Evolutionary conservation across 2,329 filamentous ascomycete species (phyloP).

Genomic region (Didymella keratinophila): DNA sequence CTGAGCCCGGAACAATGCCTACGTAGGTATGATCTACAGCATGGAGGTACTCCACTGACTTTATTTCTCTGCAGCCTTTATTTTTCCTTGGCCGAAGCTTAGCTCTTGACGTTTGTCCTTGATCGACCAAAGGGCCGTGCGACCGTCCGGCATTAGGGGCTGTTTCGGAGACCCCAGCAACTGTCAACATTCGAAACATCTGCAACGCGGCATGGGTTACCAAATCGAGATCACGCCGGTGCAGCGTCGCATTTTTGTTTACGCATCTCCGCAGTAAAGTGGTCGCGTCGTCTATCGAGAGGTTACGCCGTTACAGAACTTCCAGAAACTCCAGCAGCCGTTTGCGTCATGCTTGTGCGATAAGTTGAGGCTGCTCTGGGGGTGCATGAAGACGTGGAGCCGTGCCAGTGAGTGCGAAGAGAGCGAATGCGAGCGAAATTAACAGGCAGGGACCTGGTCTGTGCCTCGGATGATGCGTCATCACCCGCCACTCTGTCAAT

Average conservation of each 20-base stretch:
- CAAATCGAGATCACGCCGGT: background rate
- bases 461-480: background rate
- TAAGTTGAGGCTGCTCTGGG: background rate
- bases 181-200: background rate
- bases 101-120: background rate
- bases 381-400: background rate
- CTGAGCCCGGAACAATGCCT: background rate
- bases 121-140: slow-evolving; percentile 1
- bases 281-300: background rate
- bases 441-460: background rate
- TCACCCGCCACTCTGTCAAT: too few species aligned
- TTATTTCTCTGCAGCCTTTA: background rate
- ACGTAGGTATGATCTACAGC: background rate
- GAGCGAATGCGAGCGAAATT: background rate
- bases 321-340: background rate
- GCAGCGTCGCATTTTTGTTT: background rate
- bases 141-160: background rate
- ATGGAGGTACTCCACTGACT: too few species aligned
- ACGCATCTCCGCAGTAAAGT: background rate
- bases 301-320: background rate
- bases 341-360: too few species aligned
- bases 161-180: slow-evolving; percentile 1
- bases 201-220: slow-evolving; percentile 1
- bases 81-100: slow-evolving; percentile 13
- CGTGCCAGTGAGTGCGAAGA: background rate